Conservation (phyloP, 2,329 filamentous ascomycete genomes). For the Cadophora sp. region DNA sequence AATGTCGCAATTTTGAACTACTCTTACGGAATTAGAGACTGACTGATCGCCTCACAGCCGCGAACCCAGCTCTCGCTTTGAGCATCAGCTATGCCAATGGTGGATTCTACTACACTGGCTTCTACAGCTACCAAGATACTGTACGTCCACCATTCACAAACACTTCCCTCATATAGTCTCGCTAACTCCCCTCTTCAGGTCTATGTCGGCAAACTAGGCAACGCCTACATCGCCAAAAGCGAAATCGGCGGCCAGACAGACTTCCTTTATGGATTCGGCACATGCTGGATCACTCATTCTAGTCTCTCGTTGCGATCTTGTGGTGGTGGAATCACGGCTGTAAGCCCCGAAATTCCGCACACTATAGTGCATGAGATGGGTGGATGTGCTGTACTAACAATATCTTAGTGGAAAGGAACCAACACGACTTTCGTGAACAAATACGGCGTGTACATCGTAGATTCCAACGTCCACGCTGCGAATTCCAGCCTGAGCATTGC, state of each 20-base stretch:
- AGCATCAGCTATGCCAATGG: slow-evolving; percentile 68
- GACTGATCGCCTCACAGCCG: slow-evolving; percentile 40
- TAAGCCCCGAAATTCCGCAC: background rate
- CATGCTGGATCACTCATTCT: slow-evolving; percentile 63
- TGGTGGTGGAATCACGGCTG: slow-evolving; percentile 69
- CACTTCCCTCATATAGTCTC: background rate
- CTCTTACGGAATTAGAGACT: background rate
- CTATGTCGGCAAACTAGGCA: slow-evolving; percentile 70
- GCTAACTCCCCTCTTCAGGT: slow-evolving; percentile 47
- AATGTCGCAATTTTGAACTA: no score
- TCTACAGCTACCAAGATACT: slow-evolving; percentile 74
- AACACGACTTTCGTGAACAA: slow-evolving; percentile 72
- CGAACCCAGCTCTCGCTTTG: slow-evolving; percentile 65
- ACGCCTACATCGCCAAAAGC: slow-evolving; percentile 66
- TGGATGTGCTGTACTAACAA: background rate
- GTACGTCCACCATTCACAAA: slow-evolving; percentile 43
- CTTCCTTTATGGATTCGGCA: slow-evolving; percentile 68
- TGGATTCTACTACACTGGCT: slow-evolving; percentile 70
- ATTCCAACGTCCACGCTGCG: slow-evolving; percentile 59
- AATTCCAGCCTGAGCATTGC: slow-evolving; percentile 50
- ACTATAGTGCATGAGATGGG: no score
- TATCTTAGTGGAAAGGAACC: slow-evolving; percentile 62
- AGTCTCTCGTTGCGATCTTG: slow-evolving; percentile 63
- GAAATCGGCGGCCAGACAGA: slow-evolving; percentile 71
- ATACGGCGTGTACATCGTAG: slow-evolving; percentile 69